Evolutionary conservation across 140 eudicot genomes (phyloP).

Genomic region (Oenanthe javanica): DNA sequence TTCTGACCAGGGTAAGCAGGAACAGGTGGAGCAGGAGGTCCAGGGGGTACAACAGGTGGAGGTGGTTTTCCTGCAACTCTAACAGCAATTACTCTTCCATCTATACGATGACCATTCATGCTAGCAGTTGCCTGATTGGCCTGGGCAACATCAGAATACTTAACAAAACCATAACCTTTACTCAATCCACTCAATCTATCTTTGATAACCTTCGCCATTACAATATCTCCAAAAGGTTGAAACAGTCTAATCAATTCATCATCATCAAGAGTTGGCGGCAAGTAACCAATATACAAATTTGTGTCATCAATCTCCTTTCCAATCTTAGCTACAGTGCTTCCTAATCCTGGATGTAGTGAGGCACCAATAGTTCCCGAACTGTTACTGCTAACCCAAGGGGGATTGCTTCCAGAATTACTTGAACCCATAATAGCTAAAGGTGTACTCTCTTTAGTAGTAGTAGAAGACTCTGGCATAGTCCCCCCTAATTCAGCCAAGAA

Average conservation of each 20-base stretch:
- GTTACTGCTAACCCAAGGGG: constrained; percentile 46
- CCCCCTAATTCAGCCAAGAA: constrained; percentile 65
- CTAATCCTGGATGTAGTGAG: constrained; percentile 57
- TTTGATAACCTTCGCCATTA: constrained; percentile 90
- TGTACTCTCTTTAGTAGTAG: constrained; percentile 31
- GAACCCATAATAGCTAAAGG: constrained; percentile 45
- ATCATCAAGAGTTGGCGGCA: constrained; percentile 85
- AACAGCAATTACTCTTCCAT: constrained; percentile 85
- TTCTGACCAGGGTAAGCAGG: constrained; percentile 45
- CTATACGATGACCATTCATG: constrained; percentile 77
- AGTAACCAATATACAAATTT: constrained; percentile 71
- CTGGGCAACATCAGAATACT: constrained; percentile 61
- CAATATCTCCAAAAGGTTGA: constrained; percentile 80
- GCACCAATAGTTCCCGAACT: constrained; percentile 19
- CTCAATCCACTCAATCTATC: constrained; percentile 64
- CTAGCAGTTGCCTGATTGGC: constrained; percentile 77
- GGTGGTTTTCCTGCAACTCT: constrained; percentile 94
- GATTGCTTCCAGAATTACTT: constrained; percentile 42
- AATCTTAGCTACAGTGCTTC: constrained; percentile 41
- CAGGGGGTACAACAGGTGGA: constrained; percentile 69
- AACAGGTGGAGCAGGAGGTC: constrained; percentile 55
- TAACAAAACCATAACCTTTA: constrained; percentile 91
- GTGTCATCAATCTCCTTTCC: constrained; percentile 82
- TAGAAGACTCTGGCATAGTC: constrained; percentile 51
- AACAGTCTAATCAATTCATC: constrained; percentile 65